Conservation (phyloP, 441 rosid genomes). For the Mallotus japonicus region DNA sequence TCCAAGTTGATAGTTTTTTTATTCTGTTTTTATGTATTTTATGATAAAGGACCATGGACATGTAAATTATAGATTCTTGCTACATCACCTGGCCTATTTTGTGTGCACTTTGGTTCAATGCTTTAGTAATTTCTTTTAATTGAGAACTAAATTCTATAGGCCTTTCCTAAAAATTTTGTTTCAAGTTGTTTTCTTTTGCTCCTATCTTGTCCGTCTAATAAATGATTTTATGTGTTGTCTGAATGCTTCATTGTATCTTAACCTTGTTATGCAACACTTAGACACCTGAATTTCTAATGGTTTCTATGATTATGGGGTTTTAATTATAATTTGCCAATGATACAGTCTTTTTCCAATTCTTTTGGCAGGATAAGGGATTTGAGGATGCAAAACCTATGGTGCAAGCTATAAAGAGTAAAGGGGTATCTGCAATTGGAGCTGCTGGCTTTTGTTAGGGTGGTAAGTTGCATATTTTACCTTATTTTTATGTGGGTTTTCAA, state of each 20-base stretch:
- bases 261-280: background rate
- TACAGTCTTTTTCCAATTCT: constrained; percentile 13
- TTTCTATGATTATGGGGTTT: background rate
- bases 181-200: background rate
- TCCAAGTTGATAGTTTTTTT: too few species aligned
- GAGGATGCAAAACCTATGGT: constrained; percentile 45
- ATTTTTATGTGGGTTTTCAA: background rate
- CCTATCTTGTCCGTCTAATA: background rate
- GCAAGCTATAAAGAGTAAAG: constrained; percentile 37
- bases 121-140: background rate
- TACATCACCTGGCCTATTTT: background rate
- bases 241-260: background rate
- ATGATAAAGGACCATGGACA: constrained; percentile 46
- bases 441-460: constrained; percentile 58
- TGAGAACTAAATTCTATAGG: background rate
- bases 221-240: background rate
- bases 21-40: too few species aligned
- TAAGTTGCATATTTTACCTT: constrained; percentile 37
- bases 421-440: constrained; percentile 43
- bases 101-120: background rate
- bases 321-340: background rate
- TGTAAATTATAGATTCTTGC: constrained; percentile 36
- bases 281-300: background rate
- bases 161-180: background rate
- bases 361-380: constrained; percentile 43